Evolutionary conservation across 208 protist species (phyloP).

Genomic region (Leishmania martiniquensis): DNA sequence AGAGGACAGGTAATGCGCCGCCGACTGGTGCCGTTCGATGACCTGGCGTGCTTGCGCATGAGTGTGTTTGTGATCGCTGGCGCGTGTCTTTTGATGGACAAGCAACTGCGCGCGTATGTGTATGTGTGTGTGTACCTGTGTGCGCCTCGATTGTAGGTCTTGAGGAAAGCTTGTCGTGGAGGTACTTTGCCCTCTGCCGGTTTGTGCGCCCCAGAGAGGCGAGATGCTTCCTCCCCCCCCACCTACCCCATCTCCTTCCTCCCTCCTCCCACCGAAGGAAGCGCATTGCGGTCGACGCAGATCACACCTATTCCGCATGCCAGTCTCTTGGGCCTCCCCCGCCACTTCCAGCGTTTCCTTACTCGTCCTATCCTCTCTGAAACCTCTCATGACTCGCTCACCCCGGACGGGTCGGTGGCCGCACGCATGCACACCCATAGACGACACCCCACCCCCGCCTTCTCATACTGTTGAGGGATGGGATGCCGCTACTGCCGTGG

Average conservation of each 20-base stretch:
- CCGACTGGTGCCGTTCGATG: not conserved
- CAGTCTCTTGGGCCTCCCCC: not conserved
- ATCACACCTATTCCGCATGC: not conserved
- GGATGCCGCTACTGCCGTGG: conserved; percentile 1
- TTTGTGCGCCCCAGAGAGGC: not conserved
- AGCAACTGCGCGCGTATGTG: not conserved
- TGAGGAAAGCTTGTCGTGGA: not conserved
- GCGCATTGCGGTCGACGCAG: not conserved
- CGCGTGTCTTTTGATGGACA: not conserved
- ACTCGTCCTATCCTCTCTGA: not conserved
- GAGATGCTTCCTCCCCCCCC: not conserved
- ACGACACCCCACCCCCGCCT: too few relatives aligned
- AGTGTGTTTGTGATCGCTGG: not conserved
- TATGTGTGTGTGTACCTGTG: not conserved
- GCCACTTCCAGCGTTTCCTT: not conserved
- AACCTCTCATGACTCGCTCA: not conserved
- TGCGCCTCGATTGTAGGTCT: not conserved
- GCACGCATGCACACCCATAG: not conserved
- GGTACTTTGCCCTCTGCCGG: not conserved
- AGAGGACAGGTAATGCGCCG: not conserved
- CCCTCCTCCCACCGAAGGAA: not conserved
- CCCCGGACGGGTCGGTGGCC: not conserved
- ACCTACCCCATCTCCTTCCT: too few relatives aligned
- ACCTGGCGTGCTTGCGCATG: not conserved
- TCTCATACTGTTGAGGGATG: too few relatives aligned